Evolutionary conservation across 2,329 filamentous ascomycete genomes (phyloP).

Genomic region (Fusarium odoratissimum): DNA sequence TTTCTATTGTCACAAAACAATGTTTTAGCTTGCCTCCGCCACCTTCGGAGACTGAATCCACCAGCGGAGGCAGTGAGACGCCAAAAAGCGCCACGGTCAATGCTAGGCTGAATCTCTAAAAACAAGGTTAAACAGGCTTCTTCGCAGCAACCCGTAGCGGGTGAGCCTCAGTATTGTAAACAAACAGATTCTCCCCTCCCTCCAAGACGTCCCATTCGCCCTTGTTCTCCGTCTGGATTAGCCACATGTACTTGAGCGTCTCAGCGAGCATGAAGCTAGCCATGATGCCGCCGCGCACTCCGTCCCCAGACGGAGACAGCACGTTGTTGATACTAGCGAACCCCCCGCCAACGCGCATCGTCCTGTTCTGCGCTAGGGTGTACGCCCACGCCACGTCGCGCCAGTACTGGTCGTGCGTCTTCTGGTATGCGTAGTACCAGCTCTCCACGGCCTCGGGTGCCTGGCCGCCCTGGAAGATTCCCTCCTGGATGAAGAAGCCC

Average conservation of each 20-base stretch:
- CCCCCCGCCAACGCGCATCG: not conserved
- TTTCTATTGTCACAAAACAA: not conserved
- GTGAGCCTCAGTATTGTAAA: conserved; percentile 68
- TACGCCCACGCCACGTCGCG: conserved; percentile 73
- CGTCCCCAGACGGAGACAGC: conserved; percentile 72
- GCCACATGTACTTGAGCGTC: conserved; percentile 76
- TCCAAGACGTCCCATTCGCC: conserved; percentile 17
- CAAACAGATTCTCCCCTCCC: conserved; percentile 56
- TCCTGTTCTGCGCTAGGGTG: conserved; percentile 1
- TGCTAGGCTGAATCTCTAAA: conserved; percentile 15
- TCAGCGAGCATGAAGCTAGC: conserved; percentile 85
- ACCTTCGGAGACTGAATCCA: not conserved
- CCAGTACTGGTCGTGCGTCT: conserved; percentile 74
- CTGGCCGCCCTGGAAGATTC: not conserved
- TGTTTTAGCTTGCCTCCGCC: not conserved
- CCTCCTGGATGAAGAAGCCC: not conserved
- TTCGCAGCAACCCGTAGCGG: conserved; percentile 50
- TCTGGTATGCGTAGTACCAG: conserved; percentile 80
- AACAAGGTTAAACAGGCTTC: conserved; percentile 24
- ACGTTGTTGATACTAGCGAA: conserved; percentile 56
- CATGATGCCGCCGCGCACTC: conserved; percentile 68
- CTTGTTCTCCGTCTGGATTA: conserved; percentile 67
- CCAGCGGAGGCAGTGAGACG: not conserved
- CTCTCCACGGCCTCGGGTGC: conserved; percentile 77
- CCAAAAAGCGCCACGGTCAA: not conserved